Evolutionary conservation across 306 rosid species (phyloP).

Genomic region (Corylus avellana): DNA sequence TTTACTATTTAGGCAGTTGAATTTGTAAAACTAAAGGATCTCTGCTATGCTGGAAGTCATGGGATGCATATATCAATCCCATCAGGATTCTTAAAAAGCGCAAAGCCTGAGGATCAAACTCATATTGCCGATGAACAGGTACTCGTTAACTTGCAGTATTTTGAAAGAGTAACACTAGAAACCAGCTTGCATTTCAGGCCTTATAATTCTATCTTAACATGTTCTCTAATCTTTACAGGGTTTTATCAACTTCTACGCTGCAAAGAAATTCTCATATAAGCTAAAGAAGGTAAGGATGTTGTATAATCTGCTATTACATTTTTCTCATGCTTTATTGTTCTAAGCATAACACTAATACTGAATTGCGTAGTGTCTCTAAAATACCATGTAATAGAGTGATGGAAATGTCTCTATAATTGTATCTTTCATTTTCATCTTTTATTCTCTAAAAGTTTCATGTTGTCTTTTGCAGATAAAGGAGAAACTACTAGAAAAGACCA

Average conservation of each 20-base stretch:
- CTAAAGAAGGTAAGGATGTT: too few species aligned
- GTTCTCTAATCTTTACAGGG: neutral
- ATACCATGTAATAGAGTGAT: neutral
- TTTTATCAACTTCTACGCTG: neutral
- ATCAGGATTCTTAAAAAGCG: constrained; percentile 36
- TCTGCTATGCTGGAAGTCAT: constrained; percentile 71
- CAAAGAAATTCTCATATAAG: neutral
- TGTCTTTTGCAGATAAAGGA: constrained; percentile 37
- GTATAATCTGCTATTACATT: too few species aligned
- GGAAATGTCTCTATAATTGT: neutral
- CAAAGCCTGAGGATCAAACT: constrained; percentile 36
- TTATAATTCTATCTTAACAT: too few species aligned
- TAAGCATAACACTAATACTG: too few species aligned
- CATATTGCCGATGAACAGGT: constrained; percentile 49
- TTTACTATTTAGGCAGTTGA: constrained; percentile 30
- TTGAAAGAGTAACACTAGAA: too few species aligned
- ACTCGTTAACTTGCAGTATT: neutral
- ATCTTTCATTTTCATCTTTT: neutral
- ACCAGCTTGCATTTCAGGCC: neutral
- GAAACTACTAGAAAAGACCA: constrained; percentile 28
- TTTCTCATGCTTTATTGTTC: too few species aligned
- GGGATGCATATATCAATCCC: constrained; percentile 71
- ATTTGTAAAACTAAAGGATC: constrained; percentile 51
- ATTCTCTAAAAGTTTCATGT: constrained; percentile 2
- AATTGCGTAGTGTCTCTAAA: too few species aligned